phyloP scores from a whole-genome alignment of 257 asterid species.

The Plantago major region DNA sequence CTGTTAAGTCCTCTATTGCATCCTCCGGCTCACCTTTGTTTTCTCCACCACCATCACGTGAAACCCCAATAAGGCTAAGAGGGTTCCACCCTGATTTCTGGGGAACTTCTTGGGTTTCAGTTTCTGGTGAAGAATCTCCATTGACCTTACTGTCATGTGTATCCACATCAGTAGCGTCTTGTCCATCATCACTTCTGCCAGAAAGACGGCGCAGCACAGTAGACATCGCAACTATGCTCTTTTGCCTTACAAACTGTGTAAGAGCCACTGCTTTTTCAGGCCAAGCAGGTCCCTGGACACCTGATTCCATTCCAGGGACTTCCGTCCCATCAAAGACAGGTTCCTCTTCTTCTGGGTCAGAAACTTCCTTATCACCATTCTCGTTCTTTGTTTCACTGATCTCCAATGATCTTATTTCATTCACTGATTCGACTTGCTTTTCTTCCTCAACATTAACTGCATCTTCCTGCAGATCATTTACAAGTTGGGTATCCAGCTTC shows the following conservation, averaged over 20 bases:
- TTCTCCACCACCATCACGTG: slow-evolving; percentile 37
- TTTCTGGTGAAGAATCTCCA: slow-evolving; percentile 28
- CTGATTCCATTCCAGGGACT: slow-evolving; percentile 48
- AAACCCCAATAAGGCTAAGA: slow-evolving; percentile 53
- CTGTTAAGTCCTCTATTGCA: slow-evolving; percentile 26
- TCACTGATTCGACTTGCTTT: slow-evolving; percentile 19
- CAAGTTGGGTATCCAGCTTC: slow-evolving; percentile 22
- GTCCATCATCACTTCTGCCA: slow-evolving; percentile 54
- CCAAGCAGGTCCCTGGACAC: slow-evolving; percentile 55
- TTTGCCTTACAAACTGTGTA: slow-evolving; percentile 63
- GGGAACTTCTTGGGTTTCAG: slow-evolving; percentile 31
- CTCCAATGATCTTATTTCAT: slow-evolving; percentile 20
- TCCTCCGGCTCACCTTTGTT: slow-evolving; percentile 31
- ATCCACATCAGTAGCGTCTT: slow-evolving; percentile 38
- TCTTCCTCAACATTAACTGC: slow-evolving; percentile 24
- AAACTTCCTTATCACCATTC: slow-evolving; percentile 21
- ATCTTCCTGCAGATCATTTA: slow-evolving; percentile 22
- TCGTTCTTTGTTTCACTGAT: slow-evolving; percentile 26
- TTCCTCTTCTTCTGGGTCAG: slow-evolving; percentile 47
- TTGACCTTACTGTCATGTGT: slow-evolving; percentile 17
- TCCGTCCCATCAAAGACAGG: slow-evolving; percentile 76
- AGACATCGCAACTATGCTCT: slow-evolving; percentile 65
- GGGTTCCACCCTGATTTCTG: slow-evolving; percentile 57
- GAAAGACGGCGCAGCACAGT: slow-evolving; percentile 73
- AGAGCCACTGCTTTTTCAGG: slow-evolving; percentile 80